These are phyloP conservation scores for Xerocomellus chrysenteron DNA, from an alignment of 768 basidiomycete genomes.

Conservation along the genomic window DNA sequence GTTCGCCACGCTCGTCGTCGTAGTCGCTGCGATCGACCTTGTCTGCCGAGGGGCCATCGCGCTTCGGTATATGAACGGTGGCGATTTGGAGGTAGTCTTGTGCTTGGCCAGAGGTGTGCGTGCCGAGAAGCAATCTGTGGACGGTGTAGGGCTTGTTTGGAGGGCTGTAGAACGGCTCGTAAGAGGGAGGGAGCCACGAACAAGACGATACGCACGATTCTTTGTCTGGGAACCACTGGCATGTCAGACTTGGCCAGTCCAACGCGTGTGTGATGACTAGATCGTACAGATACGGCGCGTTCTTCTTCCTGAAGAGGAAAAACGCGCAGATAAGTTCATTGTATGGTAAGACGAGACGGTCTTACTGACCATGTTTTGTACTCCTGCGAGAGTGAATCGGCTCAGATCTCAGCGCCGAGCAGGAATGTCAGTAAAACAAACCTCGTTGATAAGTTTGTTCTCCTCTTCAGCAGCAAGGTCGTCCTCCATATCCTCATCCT, in stretches of 20 bases:
- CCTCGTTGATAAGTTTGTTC: constrained; percentile 87
- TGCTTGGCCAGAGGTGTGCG: constrained; percentile 93
- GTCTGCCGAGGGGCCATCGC: constrained; percentile 63
- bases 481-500: constrained; percentile 70
- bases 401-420: constrained; percentile 8
- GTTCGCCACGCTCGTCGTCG: constrained; percentile 90
- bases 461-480: constrained; percentile 82
- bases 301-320: constrained; percentile 73
- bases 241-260: constrained; percentile 97
- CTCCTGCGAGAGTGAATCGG: constrained; percentile 46
- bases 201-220: constrained; percentile 65
- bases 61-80: constrained; percentile 89
- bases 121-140: constrained; percentile 93
- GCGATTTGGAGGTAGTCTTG: constrained; percentile 97
- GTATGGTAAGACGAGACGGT: neutral
- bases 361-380: constrained; percentile 77
- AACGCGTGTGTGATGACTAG: constrained; percentile 96
- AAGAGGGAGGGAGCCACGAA: neutral
- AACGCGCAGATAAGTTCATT: neutral
- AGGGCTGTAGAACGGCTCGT: constrained; percentile 51
- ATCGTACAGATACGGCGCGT: constrained; percentile 97
- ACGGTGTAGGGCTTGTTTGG: constrained; percentile 91
- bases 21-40: constrained; percentile 79
- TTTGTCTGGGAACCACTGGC: constrained; percentile 98
- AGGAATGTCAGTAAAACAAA: constrained; percentile 32